phyloP scores from a whole-genome alignment of 2,329 filamentous ascomycete genomes.

The Nemania abortiva region DNA sequence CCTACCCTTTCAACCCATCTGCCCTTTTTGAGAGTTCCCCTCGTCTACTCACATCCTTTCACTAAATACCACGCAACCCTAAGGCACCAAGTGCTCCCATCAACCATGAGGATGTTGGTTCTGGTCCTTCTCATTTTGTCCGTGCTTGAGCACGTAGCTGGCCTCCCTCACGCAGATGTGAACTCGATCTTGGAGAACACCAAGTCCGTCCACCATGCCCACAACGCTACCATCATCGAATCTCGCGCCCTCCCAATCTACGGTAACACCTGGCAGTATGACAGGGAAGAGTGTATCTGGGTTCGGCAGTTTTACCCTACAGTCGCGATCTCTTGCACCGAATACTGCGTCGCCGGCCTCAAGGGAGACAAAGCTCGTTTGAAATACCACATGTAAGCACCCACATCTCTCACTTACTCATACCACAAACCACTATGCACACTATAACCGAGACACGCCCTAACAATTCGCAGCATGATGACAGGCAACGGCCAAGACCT shows the following conservation, averaged over 20 bases:
- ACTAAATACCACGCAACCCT: background rate
- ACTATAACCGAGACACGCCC: background rate
- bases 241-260: constrained; percentile 9
- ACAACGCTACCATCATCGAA: constrained; percentile 1
- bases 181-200: background rate
- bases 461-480: constrained; percentile 33
- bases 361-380: constrained; percentile 28
- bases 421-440: background rate
- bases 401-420: background rate
- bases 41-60: background rate
- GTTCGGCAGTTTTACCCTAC: constrained; percentile 26
- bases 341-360: constrained; percentile 36
- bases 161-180: constrained; percentile 9
- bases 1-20: background rate
- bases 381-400: constrained; percentile 41
- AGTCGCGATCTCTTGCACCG: constrained; percentile 36
- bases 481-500: constrained; percentile 36
- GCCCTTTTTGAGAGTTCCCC: background rate
- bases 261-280: constrained; percentile 32
- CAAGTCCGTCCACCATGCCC: background rate
- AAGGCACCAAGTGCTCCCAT: background rate
- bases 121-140: constrained; percentile 1
- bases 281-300: constrained; percentile 33
- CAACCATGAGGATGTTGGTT: background rate
- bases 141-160: background rate